phyloP scores from a whole-genome alignment of 2,329 filamentous ascomycete species.

The Claviceps pusilla region DNA sequence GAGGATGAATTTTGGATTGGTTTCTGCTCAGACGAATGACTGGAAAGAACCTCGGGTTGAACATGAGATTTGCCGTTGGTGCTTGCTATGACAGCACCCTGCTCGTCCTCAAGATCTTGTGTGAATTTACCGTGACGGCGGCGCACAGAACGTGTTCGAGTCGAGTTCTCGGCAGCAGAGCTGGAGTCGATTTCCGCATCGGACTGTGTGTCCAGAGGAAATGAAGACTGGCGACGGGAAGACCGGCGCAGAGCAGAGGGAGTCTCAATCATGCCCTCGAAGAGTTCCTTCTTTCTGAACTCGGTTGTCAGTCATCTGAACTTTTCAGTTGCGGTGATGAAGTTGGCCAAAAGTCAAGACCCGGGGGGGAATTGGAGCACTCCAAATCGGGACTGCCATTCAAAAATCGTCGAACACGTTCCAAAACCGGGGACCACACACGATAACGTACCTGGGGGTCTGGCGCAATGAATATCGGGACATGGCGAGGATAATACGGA shows the following conservation, averaged over 20 bases:
- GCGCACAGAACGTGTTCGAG: conserved; percentile 23
- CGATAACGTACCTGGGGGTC: conserved; percentile 15
- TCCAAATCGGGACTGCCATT: not conserved
- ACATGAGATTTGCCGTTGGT: conserved; percentile 19
- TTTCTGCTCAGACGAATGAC: conserved; percentile 11
- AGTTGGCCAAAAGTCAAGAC: not conserved
- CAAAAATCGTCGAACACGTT: not conserved
- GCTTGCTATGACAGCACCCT: conserved; percentile 17
- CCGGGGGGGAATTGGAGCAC: not conserved
- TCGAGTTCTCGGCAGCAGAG: conserved; percentile 28
- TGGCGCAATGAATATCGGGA: conserved; percentile 18
- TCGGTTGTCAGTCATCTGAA: conserved; percentile 1
- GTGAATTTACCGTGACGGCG: conserved; percentile 35
- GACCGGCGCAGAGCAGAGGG: conserved; percentile 26
- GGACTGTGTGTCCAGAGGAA: conserved; percentile 25
- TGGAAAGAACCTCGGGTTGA: conserved; percentile 9
- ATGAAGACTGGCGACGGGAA: conserved; percentile 35
- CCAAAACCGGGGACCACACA: not conserved
- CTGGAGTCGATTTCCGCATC: conserved; percentile 36
- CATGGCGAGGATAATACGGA: conserved; percentile 6
- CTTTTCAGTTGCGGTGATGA: not conserved
- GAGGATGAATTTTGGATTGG: not conserved
- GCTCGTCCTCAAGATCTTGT: conserved; percentile 34
- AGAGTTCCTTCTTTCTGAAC: conserved; percentile 44
- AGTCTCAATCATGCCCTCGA: conserved; percentile 46